These are phyloP conservation scores for Opeltia flavorubescens DNA, from an alignment of 495 filamentous ascomycete species.

Conservation along the genomic window DNA sequence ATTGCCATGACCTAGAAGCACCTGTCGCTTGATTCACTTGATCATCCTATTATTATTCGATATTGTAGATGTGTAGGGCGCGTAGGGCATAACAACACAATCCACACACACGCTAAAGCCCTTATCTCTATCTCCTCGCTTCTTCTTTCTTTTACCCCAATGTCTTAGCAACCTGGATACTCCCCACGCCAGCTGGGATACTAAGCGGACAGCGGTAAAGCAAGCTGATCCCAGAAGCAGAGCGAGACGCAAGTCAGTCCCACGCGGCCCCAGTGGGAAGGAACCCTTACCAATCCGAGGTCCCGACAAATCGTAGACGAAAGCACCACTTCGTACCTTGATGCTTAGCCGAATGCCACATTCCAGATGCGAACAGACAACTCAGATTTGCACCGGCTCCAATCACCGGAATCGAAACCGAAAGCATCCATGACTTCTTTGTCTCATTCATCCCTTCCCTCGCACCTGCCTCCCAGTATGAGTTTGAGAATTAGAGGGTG, in stretches of 20 bases:
- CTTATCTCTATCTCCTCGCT: background rate
- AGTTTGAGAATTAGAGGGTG: no score
- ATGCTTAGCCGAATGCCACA: background rate
- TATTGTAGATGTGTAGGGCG: background rate
- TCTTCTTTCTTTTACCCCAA: conserved; percentile 1
- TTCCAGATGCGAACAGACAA: background rate
- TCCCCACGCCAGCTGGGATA: conserved; percentile 2
- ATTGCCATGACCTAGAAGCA: no score
- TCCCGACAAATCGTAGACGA: background rate
- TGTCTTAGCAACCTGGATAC: background rate
- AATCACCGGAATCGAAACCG: background rate
- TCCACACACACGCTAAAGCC: background rate
- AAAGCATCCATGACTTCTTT: background rate
- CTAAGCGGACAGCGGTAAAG: background rate
- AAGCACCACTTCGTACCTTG: background rate
- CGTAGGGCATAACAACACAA: background rate
- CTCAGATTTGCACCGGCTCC: no score
- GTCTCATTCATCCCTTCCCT: no score
- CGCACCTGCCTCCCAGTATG: no score
- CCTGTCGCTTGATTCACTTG: no score
- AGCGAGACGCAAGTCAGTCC: background rate
- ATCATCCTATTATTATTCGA: no score
- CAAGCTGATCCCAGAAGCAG: no score
- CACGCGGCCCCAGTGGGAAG: background rate
- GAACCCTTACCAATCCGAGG: background rate